phyloP scores from a whole-genome alignment of 164 flowering plant species.

The Annona squamosa region DNA sequence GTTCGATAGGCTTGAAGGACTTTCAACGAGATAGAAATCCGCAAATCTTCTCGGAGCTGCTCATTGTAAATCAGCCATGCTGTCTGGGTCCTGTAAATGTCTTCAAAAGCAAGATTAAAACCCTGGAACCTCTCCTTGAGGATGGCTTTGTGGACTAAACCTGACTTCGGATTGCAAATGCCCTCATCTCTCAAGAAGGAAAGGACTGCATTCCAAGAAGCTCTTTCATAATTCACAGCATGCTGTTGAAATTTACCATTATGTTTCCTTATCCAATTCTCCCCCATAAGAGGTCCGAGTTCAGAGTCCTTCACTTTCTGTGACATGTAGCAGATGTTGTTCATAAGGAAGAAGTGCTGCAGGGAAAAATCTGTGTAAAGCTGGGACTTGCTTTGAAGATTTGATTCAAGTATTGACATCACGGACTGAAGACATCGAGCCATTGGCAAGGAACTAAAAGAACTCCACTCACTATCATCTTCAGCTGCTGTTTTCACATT shows the following conservation, averaged over 20 bases:
- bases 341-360: constrained; percentile 59
- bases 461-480: constrained; percentile 18
- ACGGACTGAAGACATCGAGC: constrained; percentile 35
- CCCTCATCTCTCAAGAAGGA: constrained; percentile 52
- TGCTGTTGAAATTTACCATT: constrained; percentile 58
- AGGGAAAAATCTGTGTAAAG: constrained; percentile 51
- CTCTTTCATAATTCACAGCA: constrained; percentile 57
- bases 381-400: constrained; percentile 37
- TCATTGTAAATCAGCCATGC: constrained; percentile 51
- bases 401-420: constrained; percentile 35
- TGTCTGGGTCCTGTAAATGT: constrained; percentile 62
- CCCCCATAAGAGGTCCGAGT: constrained; percentile 48
- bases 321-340: constrained; percentile 73
- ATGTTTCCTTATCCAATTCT: constrained; percentile 58
- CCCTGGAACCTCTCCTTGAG: constrained; percentile 52
- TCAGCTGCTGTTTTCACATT: constrained; percentile 22
- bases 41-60: constrained; percentile 64
- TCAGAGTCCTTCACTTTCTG: constrained; percentile 60
- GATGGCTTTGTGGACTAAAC: constrained; percentile 30
- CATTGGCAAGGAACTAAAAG: constrained; percentile 31
- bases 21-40: constrained; percentile 53
- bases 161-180: constrained; percentile 26
- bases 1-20: constrained; percentile 61
- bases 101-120: constrained; percentile 63
- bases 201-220: constrained; percentile 63